Evolutionary conservation across 1,284 basidiomycete genomes (phyloP), one percentile per base, ranked within the genome.

Genomic region (Apiotrichum mycotoxinovorans): DNA sequence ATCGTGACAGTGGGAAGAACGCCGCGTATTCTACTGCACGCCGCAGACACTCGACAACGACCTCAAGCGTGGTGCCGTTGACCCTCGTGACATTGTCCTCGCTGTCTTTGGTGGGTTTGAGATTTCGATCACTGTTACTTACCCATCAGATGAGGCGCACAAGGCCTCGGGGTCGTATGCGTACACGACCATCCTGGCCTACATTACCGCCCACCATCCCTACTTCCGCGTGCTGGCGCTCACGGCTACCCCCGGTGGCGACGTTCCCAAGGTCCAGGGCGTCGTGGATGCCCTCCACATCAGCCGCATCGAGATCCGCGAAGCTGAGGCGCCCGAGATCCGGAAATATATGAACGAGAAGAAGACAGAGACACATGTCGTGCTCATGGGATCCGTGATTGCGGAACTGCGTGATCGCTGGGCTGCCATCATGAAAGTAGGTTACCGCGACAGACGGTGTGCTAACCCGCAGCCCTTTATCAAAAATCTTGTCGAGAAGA

Each of bases 211-310:
- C 0, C 89, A 87, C 74, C 97, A 98, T 66, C 92, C 92, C 0
- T 85, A 93, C 76, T 96, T 97, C 70, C 87, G 96, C 17, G 82
- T 98, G 2, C 81, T 98, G 9, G 96, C 94, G 1, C 82, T 99
- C 20, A 97, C 92, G 1, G 96, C 96, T 0, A 99, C 96, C 3
- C 96, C 96, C 2, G 95, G 95, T 26, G 82, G 86, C 65, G 89
- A 84, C 45, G 84, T 88, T 0, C 89, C 93, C 45, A 86, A 86
- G 30, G 89, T 98, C 0, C 96, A 99, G 75, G 80, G 80, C 20
- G 87, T 98, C n/a, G 85, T 98, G 17, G 91, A 98, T 69, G 86
- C 87, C 14, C 79, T 98, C n/a, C 96, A 98, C 72, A 96, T 99
- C 64, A 92, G 91, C 66, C 85, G 87, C 54, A 95, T 99, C 62